A percentile compares a stretch with the other conserved stretches of the same genome.
Evolutionary conservation across 306 rosid genomes (phyloP).

Genomic region (Aeschynomene evenia): DNA sequence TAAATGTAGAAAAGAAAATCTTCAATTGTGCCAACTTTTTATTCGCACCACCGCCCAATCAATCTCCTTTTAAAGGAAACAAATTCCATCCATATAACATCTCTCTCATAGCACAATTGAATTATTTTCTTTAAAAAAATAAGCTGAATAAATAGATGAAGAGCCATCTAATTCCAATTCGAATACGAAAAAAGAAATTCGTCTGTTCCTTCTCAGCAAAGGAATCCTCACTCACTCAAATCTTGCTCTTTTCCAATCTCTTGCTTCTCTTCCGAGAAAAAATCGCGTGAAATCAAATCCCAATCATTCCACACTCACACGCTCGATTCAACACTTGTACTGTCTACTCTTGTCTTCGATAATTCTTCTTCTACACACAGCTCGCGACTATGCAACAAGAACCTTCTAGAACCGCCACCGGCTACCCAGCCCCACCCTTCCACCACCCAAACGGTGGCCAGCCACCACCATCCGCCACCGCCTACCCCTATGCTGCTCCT

Average conservation of each 20-base stretch:
- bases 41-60: neutral
- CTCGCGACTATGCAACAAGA: conserved; percentile 35
- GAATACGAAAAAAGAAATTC: no score
- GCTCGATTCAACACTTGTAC: no score
- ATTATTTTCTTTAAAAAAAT: neutral
- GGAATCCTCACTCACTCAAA: no score
- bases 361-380: neutral
- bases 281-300: no score
- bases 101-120: no score
- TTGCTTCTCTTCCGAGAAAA: no score
- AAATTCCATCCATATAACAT: neutral
- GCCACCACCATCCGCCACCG: conserved; percentile 25
- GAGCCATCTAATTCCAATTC: neutral
- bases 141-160: neutral
- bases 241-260: no score
- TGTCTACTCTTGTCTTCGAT: neutral
- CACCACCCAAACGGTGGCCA: conserved; percentile 30
- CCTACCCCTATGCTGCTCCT: conserved; percentile 52
- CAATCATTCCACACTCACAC: neutral
- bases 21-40: neutral
- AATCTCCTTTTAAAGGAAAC: neutral
- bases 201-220: neutral
- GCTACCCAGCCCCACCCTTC: conserved; percentile 58
- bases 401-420: conserved; percentile 72
- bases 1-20: no score